Base-by-base conservation (phyloP, 1,284 basidiomycete species). In the Ustilago xerochloae region DNA sequence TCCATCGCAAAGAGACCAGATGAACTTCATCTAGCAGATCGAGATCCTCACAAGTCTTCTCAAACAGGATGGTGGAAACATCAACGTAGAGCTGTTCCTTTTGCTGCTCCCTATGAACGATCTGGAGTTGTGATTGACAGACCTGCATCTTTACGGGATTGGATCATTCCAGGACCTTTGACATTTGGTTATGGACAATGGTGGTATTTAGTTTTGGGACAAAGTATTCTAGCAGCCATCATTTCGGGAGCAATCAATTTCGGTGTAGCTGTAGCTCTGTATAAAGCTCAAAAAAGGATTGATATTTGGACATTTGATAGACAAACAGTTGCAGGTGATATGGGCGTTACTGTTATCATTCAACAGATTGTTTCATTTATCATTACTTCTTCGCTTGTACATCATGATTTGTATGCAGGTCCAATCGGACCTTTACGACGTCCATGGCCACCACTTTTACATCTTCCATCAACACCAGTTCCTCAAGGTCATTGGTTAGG, bases 321-420 rank as follows among this genome's bases (percentile, higher is more conserved):
- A 1, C 74, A 79, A 24, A 81, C 81, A 0, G 69, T 83, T 12
- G 80, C 79, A 2, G 81, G 81, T 7, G 81, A 82, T 51, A 81
- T 83, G 80, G 81, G 81, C 8, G 80, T 83, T 16, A 83, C 81
- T 1, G 70, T 83, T 4, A 69, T 83, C 39, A 78, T 82, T 43
- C 81, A 83, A 46, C 77, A 79, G 55, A 66, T 80, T 36, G 64
- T 83, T 26, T 76, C 79, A 2, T 77, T 81, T 50, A 66, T 83
- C 52, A 81, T 83, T 46, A 81, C 81, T 1, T 78, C 77, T 10
- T 47, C 63, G 4, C 48, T 83, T 20, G 73, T 75, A 8, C 79
- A 81, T 38, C 59, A 58, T 26, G 81, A 83, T 49, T 26, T 83
- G 26, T 61, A 63, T 22, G 72, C 71, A 5, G 81, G 81, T 1